phyloP scores from a whole-genome alignment of 331 rosid genomes.

The Phaseolus coccineus region DNA sequence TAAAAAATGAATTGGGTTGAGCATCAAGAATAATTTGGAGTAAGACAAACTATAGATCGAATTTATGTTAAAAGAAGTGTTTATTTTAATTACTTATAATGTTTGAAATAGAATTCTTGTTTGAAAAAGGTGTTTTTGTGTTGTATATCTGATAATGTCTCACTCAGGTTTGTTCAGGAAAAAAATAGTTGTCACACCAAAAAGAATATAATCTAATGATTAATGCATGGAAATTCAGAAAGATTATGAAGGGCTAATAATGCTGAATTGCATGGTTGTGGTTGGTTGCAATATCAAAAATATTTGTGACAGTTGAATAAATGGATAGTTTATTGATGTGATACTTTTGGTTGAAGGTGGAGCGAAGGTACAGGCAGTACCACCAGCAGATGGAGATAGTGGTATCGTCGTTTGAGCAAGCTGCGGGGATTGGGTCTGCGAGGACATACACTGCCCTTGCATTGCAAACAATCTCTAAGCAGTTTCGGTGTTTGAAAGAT shows the following conservation, averaged over 20 bases:
- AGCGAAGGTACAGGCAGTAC: slow-evolving; percentile 89
- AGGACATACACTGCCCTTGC: slow-evolving; percentile 90
- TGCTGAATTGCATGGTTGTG: not conserved
- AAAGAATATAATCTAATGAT: too few relatives aligned
- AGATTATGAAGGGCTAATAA: not conserved
- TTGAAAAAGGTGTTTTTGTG: not conserved
- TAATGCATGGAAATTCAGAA: not conserved
- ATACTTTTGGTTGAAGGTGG: slow-evolving; percentile 64
- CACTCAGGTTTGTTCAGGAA: too few relatives aligned
- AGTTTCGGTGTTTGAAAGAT: slow-evolving; percentile 91
- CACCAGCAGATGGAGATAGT: slow-evolving; percentile 90
- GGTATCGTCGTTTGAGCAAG: slow-evolving; percentile 81
- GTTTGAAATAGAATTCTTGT: not conserved
- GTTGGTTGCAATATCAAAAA: not conserved
- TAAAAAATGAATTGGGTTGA: not conserved
- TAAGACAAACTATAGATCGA: too few relatives aligned
- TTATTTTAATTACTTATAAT: not conserved
- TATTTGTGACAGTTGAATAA: not conserved
- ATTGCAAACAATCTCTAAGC: slow-evolving; percentile 90
- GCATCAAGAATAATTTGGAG: too few relatives aligned
- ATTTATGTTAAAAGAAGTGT: not conserved
- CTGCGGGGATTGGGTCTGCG: slow-evolving; percentile 85
- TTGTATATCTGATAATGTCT: not conserved
- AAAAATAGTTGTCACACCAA: too few relatives aligned
- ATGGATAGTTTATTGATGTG: not conserved